phyloP scores from a whole-genome alignment of 306 rosid genomes.

The Leucaena leucocephala region DNA sequence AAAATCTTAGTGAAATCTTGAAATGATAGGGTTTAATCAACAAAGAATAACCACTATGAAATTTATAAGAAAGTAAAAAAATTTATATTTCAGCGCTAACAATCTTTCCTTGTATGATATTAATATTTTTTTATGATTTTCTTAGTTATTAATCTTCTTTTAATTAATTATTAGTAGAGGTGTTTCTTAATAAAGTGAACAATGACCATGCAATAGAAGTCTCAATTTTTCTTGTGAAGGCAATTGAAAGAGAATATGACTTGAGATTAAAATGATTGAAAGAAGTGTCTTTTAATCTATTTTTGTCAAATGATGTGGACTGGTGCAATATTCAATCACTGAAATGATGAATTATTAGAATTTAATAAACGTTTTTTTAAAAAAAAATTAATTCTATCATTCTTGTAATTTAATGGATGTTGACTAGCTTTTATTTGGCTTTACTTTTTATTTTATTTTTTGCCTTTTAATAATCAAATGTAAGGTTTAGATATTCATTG shows the following conservation, averaged over 20 bases:
- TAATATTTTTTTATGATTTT: background rate
- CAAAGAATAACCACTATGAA: background rate
- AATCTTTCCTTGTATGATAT: background rate
- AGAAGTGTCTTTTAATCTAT: background rate
- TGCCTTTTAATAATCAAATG: background rate
- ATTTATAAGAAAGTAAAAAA: no score
- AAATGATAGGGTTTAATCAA: background rate
- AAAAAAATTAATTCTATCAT: background rate
- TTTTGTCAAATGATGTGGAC: background rate
- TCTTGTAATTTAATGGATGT: background rate
- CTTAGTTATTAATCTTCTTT: background rate
- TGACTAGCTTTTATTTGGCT: background rate
- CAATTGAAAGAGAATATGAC: background rate
- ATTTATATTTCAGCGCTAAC: background rate
- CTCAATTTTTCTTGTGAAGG: background rate
- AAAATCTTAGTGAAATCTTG: background rate
- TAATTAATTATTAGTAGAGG: background rate
- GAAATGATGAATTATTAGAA: background rate
- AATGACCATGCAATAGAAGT: background rate
- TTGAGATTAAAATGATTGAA: background rate
- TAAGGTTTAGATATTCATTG: background rate
- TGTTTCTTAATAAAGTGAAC: background rate
- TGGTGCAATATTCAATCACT: background rate
- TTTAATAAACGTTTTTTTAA: background rate
- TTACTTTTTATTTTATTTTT: background rate